Evolutionary conservation across 495 filamentous ascomycete genomes (phyloP).

Genomic region (Penicillium argentinense): DNA sequence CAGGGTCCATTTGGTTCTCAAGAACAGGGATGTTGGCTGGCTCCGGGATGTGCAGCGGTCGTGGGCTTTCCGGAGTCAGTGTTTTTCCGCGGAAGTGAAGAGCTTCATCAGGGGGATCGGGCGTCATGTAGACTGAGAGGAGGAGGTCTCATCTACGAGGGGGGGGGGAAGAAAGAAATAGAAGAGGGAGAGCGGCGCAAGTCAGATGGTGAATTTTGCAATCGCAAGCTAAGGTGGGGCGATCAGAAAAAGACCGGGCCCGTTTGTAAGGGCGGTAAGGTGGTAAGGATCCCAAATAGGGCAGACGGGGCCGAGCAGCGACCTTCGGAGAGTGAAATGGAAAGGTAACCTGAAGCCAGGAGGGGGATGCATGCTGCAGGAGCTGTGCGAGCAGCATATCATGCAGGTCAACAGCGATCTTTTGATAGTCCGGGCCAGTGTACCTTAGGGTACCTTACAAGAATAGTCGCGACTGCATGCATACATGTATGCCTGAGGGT

Average conservation of each 20-base stretch:
- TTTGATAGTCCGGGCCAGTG: no score
- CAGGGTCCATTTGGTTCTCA: conserved; percentile 70
- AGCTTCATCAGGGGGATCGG: conserved; percentile 61
- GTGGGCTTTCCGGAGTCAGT: conserved; percentile 70
- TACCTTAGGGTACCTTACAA: no score
- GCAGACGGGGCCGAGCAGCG: conserved; percentile 3
- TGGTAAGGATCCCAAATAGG: conserved; percentile 15
- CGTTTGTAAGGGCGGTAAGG: conserved; percentile 17
- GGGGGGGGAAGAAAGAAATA: conserved; percentile 4
- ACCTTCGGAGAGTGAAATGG: neutral
- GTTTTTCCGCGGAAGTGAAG: conserved; percentile 67
- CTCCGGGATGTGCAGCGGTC: conserved; percentile 67
- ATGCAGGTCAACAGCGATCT: no score
- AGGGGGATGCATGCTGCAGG: conserved; percentile 7
- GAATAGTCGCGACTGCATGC: no score
- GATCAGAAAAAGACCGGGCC: conserved; percentile 26
- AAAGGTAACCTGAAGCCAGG: conserved; percentile 8
- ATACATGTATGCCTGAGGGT: no score
- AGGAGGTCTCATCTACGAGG: conserved; percentile 44
- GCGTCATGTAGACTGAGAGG: conserved; percentile 57
- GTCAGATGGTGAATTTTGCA: conserved; percentile 22
- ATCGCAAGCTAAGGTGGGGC: conserved; percentile 37
- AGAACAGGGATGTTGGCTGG: conserved; percentile 70
- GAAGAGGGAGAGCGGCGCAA: conserved; percentile 1
- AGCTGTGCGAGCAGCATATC: conserved; percentile 4